phyloP scores from a whole-genome alignment of 2,329 filamentous ascomycete species.

The Pestalotiopsis sp. region DNA sequence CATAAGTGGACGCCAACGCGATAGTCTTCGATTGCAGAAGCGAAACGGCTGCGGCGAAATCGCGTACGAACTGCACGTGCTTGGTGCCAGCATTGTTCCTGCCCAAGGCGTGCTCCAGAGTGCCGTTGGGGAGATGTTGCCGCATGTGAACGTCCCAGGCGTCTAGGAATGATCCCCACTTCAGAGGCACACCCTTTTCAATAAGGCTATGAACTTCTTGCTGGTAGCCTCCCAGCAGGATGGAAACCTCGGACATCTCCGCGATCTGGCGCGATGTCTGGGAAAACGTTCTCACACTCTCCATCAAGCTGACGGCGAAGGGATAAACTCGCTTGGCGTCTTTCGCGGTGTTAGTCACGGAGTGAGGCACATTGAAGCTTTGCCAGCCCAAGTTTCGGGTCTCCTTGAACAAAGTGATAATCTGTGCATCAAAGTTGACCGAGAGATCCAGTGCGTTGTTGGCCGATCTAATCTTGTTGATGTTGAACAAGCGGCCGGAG shows the following conservation, averaged over 20 bases:
- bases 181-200: slow-evolving; percentile 81
- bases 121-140: slow-evolving; percentile 56
- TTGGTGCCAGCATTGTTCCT: slow-evolving; percentile 74
- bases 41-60: slow-evolving; percentile 85
- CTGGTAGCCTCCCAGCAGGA: slow-evolving; percentile 85
- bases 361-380: slow-evolving; percentile 90
- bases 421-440: slow-evolving; percentile 96
- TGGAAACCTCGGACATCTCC: slow-evolving; percentile 82
- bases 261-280: slow-evolving; percentile 85
- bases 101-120: slow-evolving; percentile 55
- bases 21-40: slow-evolving; percentile 85
- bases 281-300: slow-evolving; percentile 90
- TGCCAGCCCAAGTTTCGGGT: slow-evolving; percentile 95
- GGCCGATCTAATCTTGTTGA: slow-evolving; percentile 83
- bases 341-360: slow-evolving; percentile 93
- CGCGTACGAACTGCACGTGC: slow-evolving; percentile 94
- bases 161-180: slow-evolving; percentile 98
- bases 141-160: slow-evolving; percentile 88
- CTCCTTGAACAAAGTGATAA: slow-evolving; percentile 98
- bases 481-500: slow-evolving; percentile 86
- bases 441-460: slow-evolving; percentile 85
- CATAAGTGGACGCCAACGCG: slow-evolving; percentile 75
- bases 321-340: slow-evolving; percentile 99
- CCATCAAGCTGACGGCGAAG: slow-evolving; percentile 97
- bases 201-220: slow-evolving; percentile 87